Evolutionary conservation across 768 basidiomycete genomes (phyloP), one percentile per base, ranked within the genome.

Genomic region (Mycena latifolia): DNA sequence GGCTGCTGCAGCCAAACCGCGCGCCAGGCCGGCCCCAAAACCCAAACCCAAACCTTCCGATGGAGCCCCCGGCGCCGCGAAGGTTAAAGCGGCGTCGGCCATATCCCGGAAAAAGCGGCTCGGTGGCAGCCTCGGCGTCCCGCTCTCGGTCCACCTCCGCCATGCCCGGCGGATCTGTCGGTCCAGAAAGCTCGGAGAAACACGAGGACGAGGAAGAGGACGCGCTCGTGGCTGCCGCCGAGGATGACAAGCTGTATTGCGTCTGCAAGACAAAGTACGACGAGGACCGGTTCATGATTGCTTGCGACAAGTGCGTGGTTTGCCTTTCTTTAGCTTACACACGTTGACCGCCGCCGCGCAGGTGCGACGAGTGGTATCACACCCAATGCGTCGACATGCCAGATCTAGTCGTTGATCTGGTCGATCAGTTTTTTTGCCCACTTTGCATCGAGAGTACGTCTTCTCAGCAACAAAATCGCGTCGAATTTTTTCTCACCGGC

Each of bases 301-400:
- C 93, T 28, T 97, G 95, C 74, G 95, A 97, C 81, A 86, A 89
- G 94, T 94, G 70, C 58, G 92, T 77, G 45, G 28, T 61, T 67
- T 28, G 48, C 51, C 33, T 41, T 53, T 57, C 41, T 50, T 41
- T 60, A 27, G 28, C 28, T 8, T 22, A 33, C 15, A 28, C 45
- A 69, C 52, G 48, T 50, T 59, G 33, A 65, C 37, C 15, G 41
- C 29, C 33, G 31, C 31, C 51, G 24, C 63, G 20, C 61, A 95
- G 95, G 29, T 97, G 95, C 77, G 95, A 96, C 72, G 93, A 96
- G 66, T 98, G 95, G 95, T 97, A 94, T 76, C 95, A 98, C 75
- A 92, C 92, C 0, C 84, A 88, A 52, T 98, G 95, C 71, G 89
- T 96, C 28, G 80, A 87, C 45, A 92, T 96, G 85, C 86, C 88